Conservation (phyloP, 2,329 filamentous ascomycete species). For the Aspergillus sp. region DNA sequence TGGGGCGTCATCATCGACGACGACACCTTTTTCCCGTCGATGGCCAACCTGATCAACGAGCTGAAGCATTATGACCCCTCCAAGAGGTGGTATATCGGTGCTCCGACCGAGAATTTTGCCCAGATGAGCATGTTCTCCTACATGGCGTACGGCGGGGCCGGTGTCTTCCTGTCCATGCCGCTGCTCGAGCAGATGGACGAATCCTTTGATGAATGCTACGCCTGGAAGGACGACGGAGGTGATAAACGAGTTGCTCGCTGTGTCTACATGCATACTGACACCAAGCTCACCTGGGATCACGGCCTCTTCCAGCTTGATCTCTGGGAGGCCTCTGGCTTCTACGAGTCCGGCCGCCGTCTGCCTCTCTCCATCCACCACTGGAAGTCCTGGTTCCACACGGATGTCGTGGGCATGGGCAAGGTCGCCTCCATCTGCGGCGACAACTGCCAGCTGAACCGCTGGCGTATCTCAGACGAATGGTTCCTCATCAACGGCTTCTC, state of each 20-base stretch:
- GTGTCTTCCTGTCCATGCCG: constrained; percentile 54
- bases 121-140: constrained; percentile 51
- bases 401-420: constrained; percentile 48
- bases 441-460: constrained; percentile 53
- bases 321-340: constrained; percentile 55
- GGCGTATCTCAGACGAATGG: constrained; percentile 42
- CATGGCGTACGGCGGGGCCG: constrained; percentile 60
- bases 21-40: constrained; percentile 59
- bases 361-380: constrained; percentile 56
- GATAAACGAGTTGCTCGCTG: constrained; percentile 56
- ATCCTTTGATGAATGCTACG: constrained; percentile 37
- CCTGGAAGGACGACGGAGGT: constrained; percentile 48
- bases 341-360: constrained; percentile 50
- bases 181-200: constrained; percentile 46
- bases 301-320: constrained; percentile 55
- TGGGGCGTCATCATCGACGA: constrained; percentile 60
- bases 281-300: constrained; percentile 52
- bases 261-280: constrained; percentile 51
- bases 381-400: constrained; percentile 31
- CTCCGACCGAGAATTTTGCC: constrained; percentile 52
- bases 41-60: constrained; percentile 45
- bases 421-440: constrained; percentile 51
- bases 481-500: constrained; percentile 59
- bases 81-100: constrained; percentile 51
- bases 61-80: constrained; percentile 47